These are phyloP conservation scores for Nannochloropsis gaditana DNA, from an alignment of 108 stramenopile species.

Conservation along the genomic window DNA sequence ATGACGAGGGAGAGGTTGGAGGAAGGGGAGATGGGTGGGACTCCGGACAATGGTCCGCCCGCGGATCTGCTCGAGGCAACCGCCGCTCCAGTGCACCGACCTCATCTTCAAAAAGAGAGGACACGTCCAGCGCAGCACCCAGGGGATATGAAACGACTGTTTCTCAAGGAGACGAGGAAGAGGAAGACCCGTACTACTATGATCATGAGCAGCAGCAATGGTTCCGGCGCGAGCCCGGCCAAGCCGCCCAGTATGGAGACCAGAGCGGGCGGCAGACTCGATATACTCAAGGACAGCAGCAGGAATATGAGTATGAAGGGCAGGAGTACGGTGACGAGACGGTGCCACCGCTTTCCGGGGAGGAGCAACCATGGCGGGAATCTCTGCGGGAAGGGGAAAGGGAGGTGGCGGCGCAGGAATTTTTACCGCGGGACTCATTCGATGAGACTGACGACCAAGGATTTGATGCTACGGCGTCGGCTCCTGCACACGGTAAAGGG, in stretches of 20 bases:
- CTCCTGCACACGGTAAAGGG: no score
- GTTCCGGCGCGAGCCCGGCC: no score
- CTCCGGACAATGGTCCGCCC: no score
- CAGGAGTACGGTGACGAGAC: neutral
- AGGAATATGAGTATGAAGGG: neutral
- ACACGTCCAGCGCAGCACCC: no score
- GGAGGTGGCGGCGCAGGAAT: conserved; percentile 7
- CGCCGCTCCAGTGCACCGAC: neutral
- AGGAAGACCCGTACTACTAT: conserved; percentile 4
- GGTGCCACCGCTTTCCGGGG: neutral
- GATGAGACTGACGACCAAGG: neutral
- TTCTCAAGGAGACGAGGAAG: neutral
- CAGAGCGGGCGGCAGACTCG: no score
- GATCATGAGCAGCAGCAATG: neutral
- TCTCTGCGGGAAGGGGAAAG: neutral
- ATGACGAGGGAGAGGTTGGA: no score
- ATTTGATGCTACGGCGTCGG: no score
- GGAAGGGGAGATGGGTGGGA: no score
- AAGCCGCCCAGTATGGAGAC: no score
- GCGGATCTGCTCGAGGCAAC: neutral
- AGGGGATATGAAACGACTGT: no score
- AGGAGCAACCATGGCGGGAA: neutral
- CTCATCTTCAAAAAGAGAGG: no score
- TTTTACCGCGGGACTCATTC: conserved; percentile 16
- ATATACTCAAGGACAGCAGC: neutral